Conservation (phyloP, 306 rosid species). For the Trifolium subterraneum region DNA sequence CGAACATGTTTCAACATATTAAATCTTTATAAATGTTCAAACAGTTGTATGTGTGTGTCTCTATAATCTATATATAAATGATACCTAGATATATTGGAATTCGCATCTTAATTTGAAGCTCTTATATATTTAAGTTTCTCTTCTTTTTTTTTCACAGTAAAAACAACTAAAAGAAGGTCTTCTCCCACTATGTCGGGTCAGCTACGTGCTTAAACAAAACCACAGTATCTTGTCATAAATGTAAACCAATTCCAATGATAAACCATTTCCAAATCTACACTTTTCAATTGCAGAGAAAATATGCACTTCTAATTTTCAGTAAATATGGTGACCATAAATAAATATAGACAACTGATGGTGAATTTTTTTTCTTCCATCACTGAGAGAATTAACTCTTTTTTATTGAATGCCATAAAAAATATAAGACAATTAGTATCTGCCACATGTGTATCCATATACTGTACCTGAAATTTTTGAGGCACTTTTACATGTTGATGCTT, state of each 20-base stretch:
- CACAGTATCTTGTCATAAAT: not conserved
- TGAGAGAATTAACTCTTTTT: not conserved
- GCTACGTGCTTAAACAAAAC: not conserved
- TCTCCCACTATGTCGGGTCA: too few relatives aligned
- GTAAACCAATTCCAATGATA: not conserved
- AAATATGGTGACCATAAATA: not conserved
- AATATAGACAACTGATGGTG: not conserved
- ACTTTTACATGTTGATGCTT: constrained; percentile 82
- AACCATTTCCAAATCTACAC: not conserved
- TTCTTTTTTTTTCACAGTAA: not conserved
- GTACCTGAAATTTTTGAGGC: constrained; percentile 91
- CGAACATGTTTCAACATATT: constrained; percentile 17
- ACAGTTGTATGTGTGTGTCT: not conserved
- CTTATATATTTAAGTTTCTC: not conserved
- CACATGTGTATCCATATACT: constrained; percentile 34
- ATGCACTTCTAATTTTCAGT: constrained; percentile 5
- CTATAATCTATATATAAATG: not conserved
- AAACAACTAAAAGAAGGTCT: not conserved
- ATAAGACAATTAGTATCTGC: constrained; percentile 8
- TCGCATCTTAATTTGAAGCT: constrained; percentile 29
- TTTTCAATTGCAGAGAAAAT: not conserved
- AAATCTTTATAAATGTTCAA: constrained; percentile 22
- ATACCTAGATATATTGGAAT: constrained; percentile 28
- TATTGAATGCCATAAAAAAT: constrained; percentile 30
- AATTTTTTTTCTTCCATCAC: not conserved